A percentile compares a stretch with the other conserved stretches of the same genome.
phyloP scores from a whole-genome alignment of 225 moss, liverwort and hornwort species.

The Sphagnum tenellum region DNA sequence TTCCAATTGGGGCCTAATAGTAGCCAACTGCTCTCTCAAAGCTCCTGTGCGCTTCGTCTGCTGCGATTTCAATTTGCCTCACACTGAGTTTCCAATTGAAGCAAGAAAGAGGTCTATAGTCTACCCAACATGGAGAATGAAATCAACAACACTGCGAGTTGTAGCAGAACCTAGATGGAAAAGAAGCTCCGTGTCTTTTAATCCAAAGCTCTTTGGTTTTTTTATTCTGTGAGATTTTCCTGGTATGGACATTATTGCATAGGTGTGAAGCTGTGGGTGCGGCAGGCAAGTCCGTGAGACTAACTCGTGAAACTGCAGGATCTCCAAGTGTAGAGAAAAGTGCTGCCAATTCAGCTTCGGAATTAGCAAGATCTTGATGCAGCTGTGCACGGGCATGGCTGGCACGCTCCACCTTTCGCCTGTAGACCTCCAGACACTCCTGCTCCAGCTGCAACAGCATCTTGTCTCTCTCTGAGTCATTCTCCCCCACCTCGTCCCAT shows the following conservation, averaged over 20 bases:
- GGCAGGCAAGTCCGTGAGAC: constrained; percentile 1
- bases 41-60: constrained; percentile 88
- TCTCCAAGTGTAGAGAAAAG: constrained; percentile 51
- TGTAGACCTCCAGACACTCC: constrained; percentile 54
- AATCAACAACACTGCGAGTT: too few species aligned
- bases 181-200: too few species aligned
- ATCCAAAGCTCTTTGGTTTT: too few species aligned
- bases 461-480: constrained; percentile 45
- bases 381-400: constrained; percentile 41
- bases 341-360: constrained; percentile 40
- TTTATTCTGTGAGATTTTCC: too few species aligned
- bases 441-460: constrained; percentile 64
- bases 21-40: constrained; percentile 79
- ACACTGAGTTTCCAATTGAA: too few species aligned
- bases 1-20: constrained; percentile 59
- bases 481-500: constrained; percentile 63
- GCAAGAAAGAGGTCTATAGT: too few species aligned
- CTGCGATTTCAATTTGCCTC: constrained; percentile 3
- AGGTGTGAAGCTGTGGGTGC: too few species aligned
- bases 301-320: constrained; percentile 33
- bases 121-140: too few species aligned
- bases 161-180: too few species aligned
- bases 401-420: constrained; percentile 54
- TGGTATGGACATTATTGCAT: too few species aligned
- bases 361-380: constrained; percentile 46